Percentiles rank a stretch among this genome's conserved stretches.
Conservation (phyloP, 140 eudicot species). For the Senecio squalidus region DNA sequence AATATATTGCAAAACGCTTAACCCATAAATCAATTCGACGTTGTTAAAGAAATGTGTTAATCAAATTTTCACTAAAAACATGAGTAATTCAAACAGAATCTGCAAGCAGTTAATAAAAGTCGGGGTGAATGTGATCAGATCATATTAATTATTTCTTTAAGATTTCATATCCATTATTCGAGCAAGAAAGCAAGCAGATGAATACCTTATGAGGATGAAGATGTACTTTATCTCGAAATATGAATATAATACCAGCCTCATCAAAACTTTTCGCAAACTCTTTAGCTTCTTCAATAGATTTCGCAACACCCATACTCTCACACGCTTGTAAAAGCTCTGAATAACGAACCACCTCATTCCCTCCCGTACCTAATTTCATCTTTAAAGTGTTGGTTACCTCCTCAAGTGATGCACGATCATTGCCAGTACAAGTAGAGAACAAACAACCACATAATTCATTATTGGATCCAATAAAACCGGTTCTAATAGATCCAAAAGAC, state of each 20-base stretch:
- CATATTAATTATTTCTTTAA: too few species aligned
- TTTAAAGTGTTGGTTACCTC: conserved; percentile 71
- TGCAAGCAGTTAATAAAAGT: too few species aligned
- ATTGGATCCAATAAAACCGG: not conserved
- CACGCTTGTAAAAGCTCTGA: conserved; percentile 55
- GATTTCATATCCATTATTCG: too few species aligned
- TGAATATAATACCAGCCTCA: conserved; percentile 70
- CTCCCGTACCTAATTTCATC: conserved; percentile 49
- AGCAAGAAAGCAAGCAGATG: too few species aligned
- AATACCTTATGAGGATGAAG: conserved; percentile 68
- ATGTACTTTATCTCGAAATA: conserved; percentile 61
- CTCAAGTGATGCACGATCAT: conserved; percentile 20
- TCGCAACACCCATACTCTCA: conserved; percentile 52
- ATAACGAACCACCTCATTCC: conserved; percentile 65
- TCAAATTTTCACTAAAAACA: too few species aligned
- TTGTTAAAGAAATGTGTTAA: too few species aligned
- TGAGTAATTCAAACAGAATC: too few species aligned
- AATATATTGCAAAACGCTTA: too few species aligned
- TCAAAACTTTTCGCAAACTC: conserved; percentile 57
- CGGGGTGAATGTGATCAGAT: too few species aligned
- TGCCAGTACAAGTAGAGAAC: conserved; percentile 17
- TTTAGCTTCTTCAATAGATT: conserved; percentile 56
- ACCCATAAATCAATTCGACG: too few species aligned
- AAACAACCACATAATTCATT: conserved; percentile 3
- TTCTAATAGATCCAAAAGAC: not conserved